phyloP scores from a whole-genome alignment of 305 asterid genomes.

The Rubia tinctorum region DNA sequence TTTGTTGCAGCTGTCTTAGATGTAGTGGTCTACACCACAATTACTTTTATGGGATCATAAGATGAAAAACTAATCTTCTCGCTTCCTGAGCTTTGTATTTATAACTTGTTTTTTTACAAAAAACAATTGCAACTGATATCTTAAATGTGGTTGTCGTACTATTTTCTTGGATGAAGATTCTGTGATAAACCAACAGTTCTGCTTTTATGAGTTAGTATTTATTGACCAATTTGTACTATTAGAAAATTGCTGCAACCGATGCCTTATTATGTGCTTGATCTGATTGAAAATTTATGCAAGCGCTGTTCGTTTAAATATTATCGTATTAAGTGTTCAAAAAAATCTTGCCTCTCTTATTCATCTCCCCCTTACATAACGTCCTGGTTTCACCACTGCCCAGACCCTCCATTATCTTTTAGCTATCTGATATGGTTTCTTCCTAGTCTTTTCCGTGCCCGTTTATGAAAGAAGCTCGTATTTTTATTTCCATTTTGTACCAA shows the following conservation, averaged over 20 bases:
- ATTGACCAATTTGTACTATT: not conserved
- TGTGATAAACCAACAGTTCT: not conserved
- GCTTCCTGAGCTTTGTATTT: not conserved
- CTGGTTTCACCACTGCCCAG: too few relatives aligned
- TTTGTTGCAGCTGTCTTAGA: not conserved
- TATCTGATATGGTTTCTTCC: not conserved
- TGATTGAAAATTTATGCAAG: too few relatives aligned
- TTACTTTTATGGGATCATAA: not conserved
- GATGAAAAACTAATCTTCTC: not conserved
- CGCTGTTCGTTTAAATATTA: too few relatives aligned
- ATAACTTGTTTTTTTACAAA: not conserved
- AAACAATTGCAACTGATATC: not conserved
- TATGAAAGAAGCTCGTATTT: not conserved
- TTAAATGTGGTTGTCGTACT: too few relatives aligned
- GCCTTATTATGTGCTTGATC: too few relatives aligned
- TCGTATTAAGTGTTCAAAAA: too few relatives aligned
- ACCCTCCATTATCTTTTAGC: not conserved
- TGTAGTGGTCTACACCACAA: not conserved
- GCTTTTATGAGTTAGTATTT: slow-evolving; percentile 2
- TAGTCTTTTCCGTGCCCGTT: not conserved
- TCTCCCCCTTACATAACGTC: too few relatives aligned
- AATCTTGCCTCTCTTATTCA: too few relatives aligned
- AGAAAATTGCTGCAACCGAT: not conserved
- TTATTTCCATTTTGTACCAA: not conserved
- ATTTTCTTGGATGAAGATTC: not conserved